phyloP scores from a whole-genome alignment of 1,284 basidiomycete genomes.

The Cutaneotrichosporon sp. region DNA sequence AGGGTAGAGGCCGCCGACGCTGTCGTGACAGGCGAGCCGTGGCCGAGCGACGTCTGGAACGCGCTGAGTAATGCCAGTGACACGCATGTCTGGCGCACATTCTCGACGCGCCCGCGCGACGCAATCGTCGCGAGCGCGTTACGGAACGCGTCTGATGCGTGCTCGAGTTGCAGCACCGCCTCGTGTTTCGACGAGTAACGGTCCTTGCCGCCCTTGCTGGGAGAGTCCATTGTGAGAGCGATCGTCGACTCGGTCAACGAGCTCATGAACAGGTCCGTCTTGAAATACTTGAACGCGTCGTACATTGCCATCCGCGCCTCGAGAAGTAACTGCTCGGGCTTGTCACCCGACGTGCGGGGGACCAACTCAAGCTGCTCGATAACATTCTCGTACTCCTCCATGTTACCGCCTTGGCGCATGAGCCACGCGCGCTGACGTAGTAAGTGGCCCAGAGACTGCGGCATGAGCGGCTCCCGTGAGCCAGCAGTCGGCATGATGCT shows the following conservation, averaged over 20 bases:
- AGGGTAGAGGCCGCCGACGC: conserved; percentile 64
- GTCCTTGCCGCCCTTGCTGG: conserved; percentile 55
- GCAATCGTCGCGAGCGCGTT: conserved; percentile 63
- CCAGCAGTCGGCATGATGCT: conserved; percentile 54
- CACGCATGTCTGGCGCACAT: conserved; percentile 69
- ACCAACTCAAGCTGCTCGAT: conserved; percentile 57
- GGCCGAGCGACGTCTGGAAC: conserved; percentile 75
- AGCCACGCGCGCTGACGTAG: conserved; percentile 76
- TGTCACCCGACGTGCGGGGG: conserved; percentile 30
- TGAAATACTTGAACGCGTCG: conserved; percentile 71
- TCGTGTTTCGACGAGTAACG: conserved; percentile 59
- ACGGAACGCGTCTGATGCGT: conserved; percentile 70
- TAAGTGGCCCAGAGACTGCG: conserved; percentile 65
- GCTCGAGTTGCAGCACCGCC: conserved; percentile 62
- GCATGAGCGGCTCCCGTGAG: conserved; percentile 64
- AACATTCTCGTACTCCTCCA: conserved; percentile 58
- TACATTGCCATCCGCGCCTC: conserved; percentile 72
- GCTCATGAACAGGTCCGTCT: conserved; percentile 78
- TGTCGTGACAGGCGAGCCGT: conserved; percentile 58
- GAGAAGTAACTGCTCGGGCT: conserved; percentile 67
- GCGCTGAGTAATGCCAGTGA: conserved; percentile 69
- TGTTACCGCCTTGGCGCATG: conserved; percentile 62
- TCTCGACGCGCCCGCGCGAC: conserved; percentile 63
- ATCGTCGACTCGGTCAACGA: conserved; percentile 83
- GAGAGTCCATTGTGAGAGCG: conserved; percentile 75